These are phyloP conservation scores for Mixia osmundae DNA, from an alignment of 1,284 basidiomycete genomes.

Conservation along the genomic window DNA sequence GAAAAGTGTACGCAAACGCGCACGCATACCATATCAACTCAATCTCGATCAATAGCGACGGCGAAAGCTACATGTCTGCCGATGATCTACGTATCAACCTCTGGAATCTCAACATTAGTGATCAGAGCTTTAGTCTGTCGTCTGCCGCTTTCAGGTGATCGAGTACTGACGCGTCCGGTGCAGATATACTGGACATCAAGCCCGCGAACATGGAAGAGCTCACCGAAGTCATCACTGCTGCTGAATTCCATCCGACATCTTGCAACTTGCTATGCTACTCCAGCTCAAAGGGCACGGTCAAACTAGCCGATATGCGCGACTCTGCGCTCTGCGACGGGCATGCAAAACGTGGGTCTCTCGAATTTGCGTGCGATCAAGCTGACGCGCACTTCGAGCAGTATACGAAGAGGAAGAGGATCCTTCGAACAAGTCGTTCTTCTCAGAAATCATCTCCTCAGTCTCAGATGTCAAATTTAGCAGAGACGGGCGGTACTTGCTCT, in stretches of 20 bases:
- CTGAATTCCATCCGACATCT: conserved; percentile 91
- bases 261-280: conserved; percentile 99
- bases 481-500: conserved; percentile 89
- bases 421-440: conserved; percentile 92
- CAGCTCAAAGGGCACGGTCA: conserved; percentile 98
- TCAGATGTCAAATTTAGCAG: conserved; percentile 98
- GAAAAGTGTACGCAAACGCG: conserved; percentile 97
- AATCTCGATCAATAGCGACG: conserved; percentile 96
- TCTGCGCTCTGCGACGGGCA: conserved; percentile 90
- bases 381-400: conserved; percentile 30
- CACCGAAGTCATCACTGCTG: conserved; percentile 97
- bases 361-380: neutral
- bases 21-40: conserved; percentile 99
- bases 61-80: conserved; percentile 96
- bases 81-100: conserved; percentile 93
- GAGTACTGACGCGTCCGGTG: neutral
- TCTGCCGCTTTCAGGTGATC: conserved; percentile 1
- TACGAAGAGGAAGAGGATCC: conserved; percentile 98
- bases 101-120: conserved; percentile 95
- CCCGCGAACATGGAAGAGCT: conserved; percentile 99
- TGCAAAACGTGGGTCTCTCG: conserved; percentile 56
- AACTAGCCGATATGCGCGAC: conserved; percentile 99
- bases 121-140: conserved; percentile 91
- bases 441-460: conserved; percentile 99
- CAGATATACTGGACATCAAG: conserved; percentile 99